Base-by-base conservation (phyloP, 2,329 filamentous ascomycete genomes). In the Ascochyta viciae-villosae region DNA sequence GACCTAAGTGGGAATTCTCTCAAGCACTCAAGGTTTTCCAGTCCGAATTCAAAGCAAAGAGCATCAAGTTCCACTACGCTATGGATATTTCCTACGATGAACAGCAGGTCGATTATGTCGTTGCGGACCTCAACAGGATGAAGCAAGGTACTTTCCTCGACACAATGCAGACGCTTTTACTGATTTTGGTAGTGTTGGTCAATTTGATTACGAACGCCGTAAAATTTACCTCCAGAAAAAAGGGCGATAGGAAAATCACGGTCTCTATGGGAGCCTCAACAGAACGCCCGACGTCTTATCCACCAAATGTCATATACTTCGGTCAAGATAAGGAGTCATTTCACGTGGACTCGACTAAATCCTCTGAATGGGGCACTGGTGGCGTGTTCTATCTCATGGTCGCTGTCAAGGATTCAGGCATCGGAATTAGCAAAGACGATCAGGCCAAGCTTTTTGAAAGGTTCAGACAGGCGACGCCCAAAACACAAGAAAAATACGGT, bases 131-230 rank as follows among this genome's bases (percentile, higher is more conserved):
- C 2, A 75, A 75, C 46, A 63, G 73, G 38, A 74, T 75, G 71
- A 74, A 73, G 47, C 72, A 75, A 67, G 70, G 70, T 71, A 64
- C 42, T 12, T 4, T 19, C 9, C 22, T 13, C 2, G 13, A 15
- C 13, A 9, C 19, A 12, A 5, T 22, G 0, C 0, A 4, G 1
- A 12, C 19, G 8, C 2, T 1, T 7, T 15, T n/a, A 27, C 61
- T 72, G 35, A 72, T 35, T 8, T 8, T 8, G 31, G 19, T 8
- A 72, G 77, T 81, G 3, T 52, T 81, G 40, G 73, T 76, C 29
- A 77, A 77, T 19, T 60, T 81, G 1, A 72, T 81, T 12, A 81
- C 79, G 2, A 81, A 81, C 46, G 76, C 77, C 0, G 77, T 81
- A 51, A 81, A 81, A 39, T 81, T 81, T 56, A 81, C 79, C 0